Evolutionary conservation across 495 filamentous ascomycete species (phyloP), one percentile per base, ranked within the genome.

Genomic region (Talaromyces trachyspermus): DNA sequence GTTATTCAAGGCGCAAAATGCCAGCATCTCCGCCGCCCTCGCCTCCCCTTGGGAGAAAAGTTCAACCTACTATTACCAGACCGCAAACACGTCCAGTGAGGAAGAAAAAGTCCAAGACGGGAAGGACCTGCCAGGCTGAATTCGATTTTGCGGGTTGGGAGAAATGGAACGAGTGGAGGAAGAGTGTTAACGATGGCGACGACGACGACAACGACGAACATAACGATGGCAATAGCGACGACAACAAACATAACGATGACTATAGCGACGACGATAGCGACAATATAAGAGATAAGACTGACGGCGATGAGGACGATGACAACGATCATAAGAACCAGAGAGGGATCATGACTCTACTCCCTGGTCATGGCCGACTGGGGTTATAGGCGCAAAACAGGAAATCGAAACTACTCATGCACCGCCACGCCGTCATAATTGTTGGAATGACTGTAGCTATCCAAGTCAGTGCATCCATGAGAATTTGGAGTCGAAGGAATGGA

Each of bases 141-240:
- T 42, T 37, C 10, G 52, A 54, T 37, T 46, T 32, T 36, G 43
- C 44, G n/a, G 55, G 49, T 7, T 46, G 44, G 50, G 52, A 36
- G 51, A 54, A 10, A 17, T 39, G 36, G 49, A 44, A 23, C 37
- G 23, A 12, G 30, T 46, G 18, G 52, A 43, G 26, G 35, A 45
- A n/a, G 38, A 32, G 8, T 25, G 40, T 32, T 39, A 43, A 33
- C 24, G 12, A 20, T 11, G 12, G 52, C 45, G 32, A 50, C 23
- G 29, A 22, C 9, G 38, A 25, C 14, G 7, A 22, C 12, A 11
- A 11, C 2, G 38, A 42, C 9, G 12, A 39, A 9, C 15, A 23
- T 7, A 19, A 42, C 2, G 38, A 5, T 23, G 14, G 23, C 20
- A 19, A 41, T 22, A 18, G 5, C 19, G 38, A 24, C 15, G 35